Base-by-base conservation (phyloP, 2,329 filamentous ascomycete genomes). In the Kalmusia sp. region DNA sequence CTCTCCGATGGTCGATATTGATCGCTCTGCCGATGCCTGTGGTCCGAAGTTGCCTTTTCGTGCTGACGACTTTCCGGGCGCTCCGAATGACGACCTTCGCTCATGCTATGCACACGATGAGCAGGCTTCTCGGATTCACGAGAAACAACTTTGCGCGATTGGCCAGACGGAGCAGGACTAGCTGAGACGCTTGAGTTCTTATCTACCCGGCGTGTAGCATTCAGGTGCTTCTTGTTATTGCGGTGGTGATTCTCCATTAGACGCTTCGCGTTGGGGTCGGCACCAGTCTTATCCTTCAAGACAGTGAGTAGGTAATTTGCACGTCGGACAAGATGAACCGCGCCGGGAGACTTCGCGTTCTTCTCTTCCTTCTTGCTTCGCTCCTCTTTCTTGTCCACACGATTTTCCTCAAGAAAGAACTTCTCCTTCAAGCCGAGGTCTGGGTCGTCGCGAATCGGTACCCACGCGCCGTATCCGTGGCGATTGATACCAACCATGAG, bases 341-440 rank as follows among this genome's bases (percentile, higher is more conserved):
- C 93, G n/a, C 95, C 95, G 3, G 95, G 95, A 2, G 93, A 96
- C 68, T 96, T 96, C 30, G 91, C 90, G 15, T 82, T 82, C 65
- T 87, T 87, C 58, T 85, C 78, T 15, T 91, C 88, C 14, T 80
- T 85, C 67, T 92, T 91, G 67, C 82, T 90, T 30, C 95, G 89
- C 74, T 97, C 92, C 67, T 95, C 93, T 73, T 98, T 98, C 78
- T 96, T 95, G 73, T 96, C 95, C 15, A 98, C 93, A n/a, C 93
- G 90, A 73, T 98, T 93, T 74, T 99, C 96, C 71, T 99, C 95
- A 1, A 99, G 79, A 78, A 96, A 99, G 71, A 98, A 91, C 69
- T 97, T 98, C 65, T 96, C 92, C 1, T 81, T 79, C 78, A 99
- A 87, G 7, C 87, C 90, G 19, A 99, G 84, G 27, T 97, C 92